Percentiles rank a stretch among this genome's conserved stretches.
Conservation (phyloP, 2,329 filamentous ascomycete species). For the Penicillium brasilianum region DNA sequence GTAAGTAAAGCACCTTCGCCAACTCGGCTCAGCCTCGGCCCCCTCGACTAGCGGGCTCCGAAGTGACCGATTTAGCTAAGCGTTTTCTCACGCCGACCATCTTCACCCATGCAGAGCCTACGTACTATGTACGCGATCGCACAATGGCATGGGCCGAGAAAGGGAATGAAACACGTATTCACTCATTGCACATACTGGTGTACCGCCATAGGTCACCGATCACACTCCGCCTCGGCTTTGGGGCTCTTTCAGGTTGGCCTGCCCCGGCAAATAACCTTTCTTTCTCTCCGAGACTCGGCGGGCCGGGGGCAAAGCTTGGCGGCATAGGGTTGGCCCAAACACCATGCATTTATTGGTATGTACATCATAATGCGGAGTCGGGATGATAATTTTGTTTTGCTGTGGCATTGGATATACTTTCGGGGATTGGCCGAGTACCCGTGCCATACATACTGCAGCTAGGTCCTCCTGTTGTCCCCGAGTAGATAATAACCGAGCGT, state of each 20-base stretch:
- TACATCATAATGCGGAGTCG: background rate
- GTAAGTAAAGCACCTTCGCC: background rate
- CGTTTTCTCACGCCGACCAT: background rate
- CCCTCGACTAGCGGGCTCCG: background rate
- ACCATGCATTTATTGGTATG: too few species aligned
- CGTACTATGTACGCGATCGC: background rate
- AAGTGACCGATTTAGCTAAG: slow-evolving; percentile 14
- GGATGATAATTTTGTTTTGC: background rate
- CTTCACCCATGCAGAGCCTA: background rate
- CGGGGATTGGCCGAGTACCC: slow-evolving; percentile 22
- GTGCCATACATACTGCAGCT: too few species aligned
- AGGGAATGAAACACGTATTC: too few species aligned
- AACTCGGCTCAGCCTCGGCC: slow-evolving; percentile 9
- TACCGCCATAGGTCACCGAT: background rate
- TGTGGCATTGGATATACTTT: slow-evolving; percentile 17
- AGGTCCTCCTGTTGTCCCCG: background rate
- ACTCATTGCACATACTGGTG: background rate
- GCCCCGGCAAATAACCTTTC: slow-evolving; percentile 14
- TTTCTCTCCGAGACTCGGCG: slow-evolving; percentile 20
- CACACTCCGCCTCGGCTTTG: background rate
- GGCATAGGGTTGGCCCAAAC: slow-evolving; percentile 13
- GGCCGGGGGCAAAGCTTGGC: slow-evolving; percentile 23
- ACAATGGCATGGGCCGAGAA: too few species aligned
- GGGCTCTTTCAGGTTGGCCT: slow-evolving; percentile 13
- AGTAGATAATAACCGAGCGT: background rate